Conservation (phyloP, 1,284 basidiomycete genomes). For the Cutaneotrichosporon mucoides region DNA sequence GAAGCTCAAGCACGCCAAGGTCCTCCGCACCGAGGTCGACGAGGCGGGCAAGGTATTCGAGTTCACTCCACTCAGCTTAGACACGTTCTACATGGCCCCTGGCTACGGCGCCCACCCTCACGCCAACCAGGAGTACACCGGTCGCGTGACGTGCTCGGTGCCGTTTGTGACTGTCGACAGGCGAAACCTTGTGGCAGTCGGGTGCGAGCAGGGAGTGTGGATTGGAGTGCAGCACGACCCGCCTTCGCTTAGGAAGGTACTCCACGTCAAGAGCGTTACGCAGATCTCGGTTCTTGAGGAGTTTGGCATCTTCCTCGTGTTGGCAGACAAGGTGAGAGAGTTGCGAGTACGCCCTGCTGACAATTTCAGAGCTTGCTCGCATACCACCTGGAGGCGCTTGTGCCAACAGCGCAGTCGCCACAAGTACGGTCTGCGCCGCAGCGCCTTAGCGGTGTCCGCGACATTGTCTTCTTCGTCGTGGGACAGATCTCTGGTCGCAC, state of each 20-base stretch:
- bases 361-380: slow-evolving; percentile 53
- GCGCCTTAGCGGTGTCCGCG: slow-evolving; percentile 74
- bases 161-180: slow-evolving; percentile 84
- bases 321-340: slow-evolving; percentile 63
- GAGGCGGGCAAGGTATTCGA: slow-evolving; percentile 89
- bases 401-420: slow-evolving; percentile 61
- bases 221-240: slow-evolving; percentile 89
- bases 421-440: slow-evolving; percentile 59
- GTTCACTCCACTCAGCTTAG: slow-evolving; percentile 74
- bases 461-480: slow-evolving; percentile 91
- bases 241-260: slow-evolving; percentile 76
- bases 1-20: slow-evolving; percentile 82
- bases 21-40: slow-evolving; percentile 76
- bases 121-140: slow-evolving; percentile 72
- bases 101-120: slow-evolving; percentile 51
- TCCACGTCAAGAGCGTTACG: slow-evolving; percentile 84
- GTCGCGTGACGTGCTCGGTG: slow-evolving; percentile 86
- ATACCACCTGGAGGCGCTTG: slow-evolving; percentile 91
- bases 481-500: slow-evolving; percentile 79
- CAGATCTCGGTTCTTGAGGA: slow-evolving; percentile 93
- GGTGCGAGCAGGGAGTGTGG: slow-evolving; percentile 94
- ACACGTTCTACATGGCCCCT: slow-evolving; percentile 73
- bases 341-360: background rate
- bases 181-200: slow-evolving; percentile 79
- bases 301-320: slow-evolving; percentile 89